Base-by-base conservation (phyloP, 176 grass and related monocot genomes). In the Microstegium vimineum region DNA sequence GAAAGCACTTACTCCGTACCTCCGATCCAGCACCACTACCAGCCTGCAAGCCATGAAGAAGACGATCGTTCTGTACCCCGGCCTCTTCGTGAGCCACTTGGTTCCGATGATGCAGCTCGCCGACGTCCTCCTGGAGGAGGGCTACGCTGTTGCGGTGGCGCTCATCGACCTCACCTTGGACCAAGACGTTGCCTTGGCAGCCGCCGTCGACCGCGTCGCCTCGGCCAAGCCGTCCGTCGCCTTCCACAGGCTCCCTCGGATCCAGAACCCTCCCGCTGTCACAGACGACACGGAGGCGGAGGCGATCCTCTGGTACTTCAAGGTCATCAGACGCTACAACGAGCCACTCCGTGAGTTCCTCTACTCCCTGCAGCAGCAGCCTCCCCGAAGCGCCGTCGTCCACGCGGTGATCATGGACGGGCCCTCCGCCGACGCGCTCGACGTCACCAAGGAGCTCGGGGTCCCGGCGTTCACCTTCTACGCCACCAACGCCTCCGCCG, bases 21-120 rank as follows among this genome's bases (percentile, higher is more conserved):
- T 23, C 52, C 52, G 46, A 5, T 14, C 11, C 42, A 2, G 49
- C 49, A 52, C 49, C 49, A 22, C 5, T 11, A 43, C 17, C 52
- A 56, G 22, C 22, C 10, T 23, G 22, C 18, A 22, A n/a, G 54
- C 54, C 13, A 46, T 47, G 69, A 47, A 72, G 69, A 72, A 30
- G 42, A 73, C 70, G 26, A 66, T 91, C 18, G 89, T 88, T 42
- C 85, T 91, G 2, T 89, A 86, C 77, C 78, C 86, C 1, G 38
- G 18, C 12, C 60, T 80, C 54, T 68, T 27, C n/a, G 43, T 83
- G 5, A 74, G 90, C 78, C 90, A 92, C 62, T 20, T 73, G 42
- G 16, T 49, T 15, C 70, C 70, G 1, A 49, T 49, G 70, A 73
- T 49, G 70, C 52, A 86, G 80, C 80, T 89, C 66, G 87, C 83